These are phyloP conservation scores for Tricholoma hemisulphureum DNA, from an alignment of 768 basidiomycete species.

Conservation along the genomic window DNA sequence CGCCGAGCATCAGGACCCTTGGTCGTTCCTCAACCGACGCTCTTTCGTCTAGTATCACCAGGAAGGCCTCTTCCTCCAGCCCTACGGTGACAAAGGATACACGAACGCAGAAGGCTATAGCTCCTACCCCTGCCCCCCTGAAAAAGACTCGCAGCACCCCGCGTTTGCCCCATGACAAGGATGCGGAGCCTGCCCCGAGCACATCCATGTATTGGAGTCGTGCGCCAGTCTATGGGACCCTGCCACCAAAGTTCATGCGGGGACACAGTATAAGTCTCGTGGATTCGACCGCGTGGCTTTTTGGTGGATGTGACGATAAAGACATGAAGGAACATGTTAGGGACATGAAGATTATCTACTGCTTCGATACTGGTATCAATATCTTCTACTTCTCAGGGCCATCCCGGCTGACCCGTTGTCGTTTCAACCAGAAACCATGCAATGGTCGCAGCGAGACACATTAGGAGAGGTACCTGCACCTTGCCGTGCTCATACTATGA, in stretches of 20 bases:
- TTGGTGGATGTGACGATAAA: slow-evolving; percentile 86
- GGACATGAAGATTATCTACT: slow-evolving; percentile 78
- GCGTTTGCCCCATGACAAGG: slow-evolving; percentile 58
- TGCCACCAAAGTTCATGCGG: slow-evolving; percentile 69
- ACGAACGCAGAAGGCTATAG: slow-evolving; percentile 12
- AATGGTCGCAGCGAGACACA: slow-evolving; percentile 80
- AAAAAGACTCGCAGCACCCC: slow-evolving; percentile 49
- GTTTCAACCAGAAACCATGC: slow-evolving; percentile 69
- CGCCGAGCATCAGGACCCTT: slow-evolving; percentile 36
- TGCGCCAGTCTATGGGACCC: slow-evolving; percentile 71
- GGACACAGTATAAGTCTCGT: slow-evolving; percentile 85
- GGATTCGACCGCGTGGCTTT: slow-evolving; percentile 80
- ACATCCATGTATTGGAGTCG: slow-evolving; percentile 85
- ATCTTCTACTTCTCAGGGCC: background rate
- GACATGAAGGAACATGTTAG: slow-evolving; percentile 68
- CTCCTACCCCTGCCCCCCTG: slow-evolving; percentile 16
- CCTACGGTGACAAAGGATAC: slow-evolving; percentile 20
- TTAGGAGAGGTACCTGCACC: slow-evolving; percentile 79
- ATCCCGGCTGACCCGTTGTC: background rate
- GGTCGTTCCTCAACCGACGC: slow-evolving; percentile 22
- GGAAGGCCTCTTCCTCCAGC: slow-evolving; percentile 19
- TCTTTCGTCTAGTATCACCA: slow-evolving; percentile 12
- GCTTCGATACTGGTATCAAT: slow-evolving; percentile 74
- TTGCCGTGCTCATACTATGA: slow-evolving; percentile 85
- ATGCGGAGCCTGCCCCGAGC: slow-evolving; percentile 59